These are phyloP conservation scores for Solanum ossicruentum DNA, from an alignment of 257 asterid genomes.

Conservation along the genomic window DNA sequence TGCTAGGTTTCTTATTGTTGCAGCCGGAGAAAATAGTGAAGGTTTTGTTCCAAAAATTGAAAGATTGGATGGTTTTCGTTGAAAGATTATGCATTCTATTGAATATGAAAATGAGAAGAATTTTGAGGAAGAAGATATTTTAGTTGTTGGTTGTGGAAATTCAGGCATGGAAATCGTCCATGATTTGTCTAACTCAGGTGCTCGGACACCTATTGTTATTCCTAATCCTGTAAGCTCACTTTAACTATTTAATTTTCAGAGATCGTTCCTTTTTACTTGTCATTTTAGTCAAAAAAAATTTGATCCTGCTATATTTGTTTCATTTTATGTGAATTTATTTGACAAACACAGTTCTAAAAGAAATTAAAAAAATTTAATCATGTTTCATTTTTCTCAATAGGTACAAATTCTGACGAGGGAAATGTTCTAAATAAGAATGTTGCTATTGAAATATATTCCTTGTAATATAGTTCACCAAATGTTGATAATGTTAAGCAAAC, in stretches of 20 bases:
- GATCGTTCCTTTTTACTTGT: not conserved
- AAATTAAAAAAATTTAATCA: too few relatives aligned
- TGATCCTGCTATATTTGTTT: not conserved
- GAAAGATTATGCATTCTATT: too few relatives aligned
- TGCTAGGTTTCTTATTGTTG: not conserved
- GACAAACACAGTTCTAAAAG: not conserved
- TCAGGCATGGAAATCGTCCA: slow-evolving; percentile 66
- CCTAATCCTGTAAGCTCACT: slow-evolving; percentile 34
- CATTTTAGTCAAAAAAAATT: not conserved
- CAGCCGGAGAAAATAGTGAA: slow-evolving; percentile 40
- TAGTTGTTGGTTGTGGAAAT: slow-evolving; percentile 58
- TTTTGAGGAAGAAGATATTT: slow-evolving; percentile 1
- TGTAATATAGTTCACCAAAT: slow-evolving; percentile 13
- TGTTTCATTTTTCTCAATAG: slow-evolving; percentile 2
- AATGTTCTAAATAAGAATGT: slow-evolving; percentile 35
- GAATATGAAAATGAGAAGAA: too few relatives aligned
- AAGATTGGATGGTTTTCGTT: slow-evolving; percentile 17
- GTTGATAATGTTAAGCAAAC: not conserved
- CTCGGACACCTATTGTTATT: slow-evolving; percentile 4
- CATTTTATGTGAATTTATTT: too few relatives aligned
- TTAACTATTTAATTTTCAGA: not conserved
- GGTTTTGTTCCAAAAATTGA: slow-evolving; percentile 20
- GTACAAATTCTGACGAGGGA: slow-evolving; percentile 25
- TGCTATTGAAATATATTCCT: not conserved
- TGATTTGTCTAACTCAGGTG: slow-evolving; percentile 11